Evolutionary conservation across 2,329 filamentous ascomycete species (phyloP).

Genomic region (Cladophialophora psammophila): DNA sequence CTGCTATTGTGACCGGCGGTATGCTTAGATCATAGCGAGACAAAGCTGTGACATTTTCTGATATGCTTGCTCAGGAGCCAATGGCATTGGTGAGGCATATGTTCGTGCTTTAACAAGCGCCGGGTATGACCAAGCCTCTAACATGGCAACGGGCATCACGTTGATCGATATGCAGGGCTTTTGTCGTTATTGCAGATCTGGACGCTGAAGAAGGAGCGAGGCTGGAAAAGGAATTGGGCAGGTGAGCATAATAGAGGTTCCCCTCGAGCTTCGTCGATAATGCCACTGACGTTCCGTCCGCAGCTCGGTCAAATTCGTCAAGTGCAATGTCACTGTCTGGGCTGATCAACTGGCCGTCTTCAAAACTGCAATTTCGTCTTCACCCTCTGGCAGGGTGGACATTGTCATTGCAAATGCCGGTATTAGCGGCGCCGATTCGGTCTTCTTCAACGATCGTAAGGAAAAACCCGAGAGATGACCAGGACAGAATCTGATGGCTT

Average conservation of each 20-base stretch:
- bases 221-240: conserved; percentile 29
- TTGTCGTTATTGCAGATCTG: conserved; percentile 44
- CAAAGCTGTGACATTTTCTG: background rate
- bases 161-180: conserved; percentile 26
- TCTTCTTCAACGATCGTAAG: conserved; percentile 41
- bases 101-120: conserved; percentile 42
- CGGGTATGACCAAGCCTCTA: conserved; percentile 29
- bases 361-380: conserved; percentile 62
- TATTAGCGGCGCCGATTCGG: conserved; percentile 55
- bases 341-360: conserved; percentile 70
- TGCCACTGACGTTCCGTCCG: background rate
- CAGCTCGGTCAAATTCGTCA: conserved; percentile 44
- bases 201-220: conserved; percentile 52
- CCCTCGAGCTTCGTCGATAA: background rate
- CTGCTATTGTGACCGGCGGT: conserved; percentile 46
- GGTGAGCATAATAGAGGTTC: conserved; percentile 4
- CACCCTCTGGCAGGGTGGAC: conserved; percentile 65
- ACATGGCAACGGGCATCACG: background rate
- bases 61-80: conserved; percentile 40
- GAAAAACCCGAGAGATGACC: conserved; percentile 31
- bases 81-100: conserved; percentile 46
- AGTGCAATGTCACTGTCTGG: conserved; percentile 69
- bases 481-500: conserved; percentile 54
- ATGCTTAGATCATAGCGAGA: background rate
- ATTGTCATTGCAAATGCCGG: conserved; percentile 73